Percentiles rank a stretch among this genome's conserved stretches.
Evolutionary conservation across 805 yeast genomes (phyloP).

Genomic region (Sugiyamaella valdiviana): DNA sequence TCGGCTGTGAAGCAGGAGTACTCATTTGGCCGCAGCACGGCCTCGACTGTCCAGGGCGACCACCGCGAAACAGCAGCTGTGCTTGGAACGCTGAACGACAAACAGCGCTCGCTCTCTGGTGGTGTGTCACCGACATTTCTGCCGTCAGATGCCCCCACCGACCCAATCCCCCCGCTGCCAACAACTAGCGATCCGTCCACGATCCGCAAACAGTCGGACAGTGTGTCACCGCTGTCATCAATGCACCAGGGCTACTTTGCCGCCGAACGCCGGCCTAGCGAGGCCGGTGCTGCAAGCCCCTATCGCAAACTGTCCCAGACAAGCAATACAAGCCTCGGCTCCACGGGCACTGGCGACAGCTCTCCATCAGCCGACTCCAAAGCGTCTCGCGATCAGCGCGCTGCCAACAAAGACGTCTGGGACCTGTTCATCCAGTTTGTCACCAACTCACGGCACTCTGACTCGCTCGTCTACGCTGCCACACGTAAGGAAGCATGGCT

Average conservation of each 20-base stretch:
- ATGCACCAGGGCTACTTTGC: not conserved
- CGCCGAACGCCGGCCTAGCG: not conserved
- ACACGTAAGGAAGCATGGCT: conserved; percentile 30
- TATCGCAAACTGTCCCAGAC: conserved; percentile 2
- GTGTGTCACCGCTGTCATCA: not conserved
- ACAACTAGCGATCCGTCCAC: not conserved
- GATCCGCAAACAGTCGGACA: not conserved
- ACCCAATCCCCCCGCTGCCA: not conserved
- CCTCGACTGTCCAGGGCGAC: not conserved
- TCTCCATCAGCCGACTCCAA: not conserved
- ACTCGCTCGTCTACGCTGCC: conserved; percentile 24
- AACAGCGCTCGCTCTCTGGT: not conserved
- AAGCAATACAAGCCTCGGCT: not conserved
- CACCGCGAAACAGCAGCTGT: not conserved
- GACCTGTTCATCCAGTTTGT: conserved; percentile 17
- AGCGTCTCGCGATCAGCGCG: not conserved
- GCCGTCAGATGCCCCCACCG: not conserved
- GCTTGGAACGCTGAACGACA: not conserved
- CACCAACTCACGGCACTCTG: conserved; percentile 19
- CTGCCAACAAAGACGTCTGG: conserved; percentile 12
- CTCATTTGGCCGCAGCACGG: not conserved
- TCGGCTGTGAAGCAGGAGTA: not conserved
- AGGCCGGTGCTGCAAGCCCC: not conserved
- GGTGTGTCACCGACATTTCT: not conserved
- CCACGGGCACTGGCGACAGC: not conserved